Conservation (phyloP, 306 rosid species). For the Quercus wislizeni region DNA sequence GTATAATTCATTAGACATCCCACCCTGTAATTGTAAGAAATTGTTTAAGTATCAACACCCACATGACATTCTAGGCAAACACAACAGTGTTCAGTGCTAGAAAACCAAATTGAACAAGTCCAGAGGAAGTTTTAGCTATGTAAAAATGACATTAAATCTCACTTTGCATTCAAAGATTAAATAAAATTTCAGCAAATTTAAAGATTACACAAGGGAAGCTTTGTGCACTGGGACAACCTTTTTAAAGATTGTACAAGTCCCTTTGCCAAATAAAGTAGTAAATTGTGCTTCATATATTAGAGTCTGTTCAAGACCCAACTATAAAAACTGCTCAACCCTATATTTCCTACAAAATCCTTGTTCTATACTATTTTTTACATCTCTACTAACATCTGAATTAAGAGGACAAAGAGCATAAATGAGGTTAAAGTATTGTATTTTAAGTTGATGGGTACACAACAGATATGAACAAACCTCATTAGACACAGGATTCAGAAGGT, state of each 20-base stretch:
- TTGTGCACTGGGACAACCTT: not conserved
- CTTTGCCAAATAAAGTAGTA: not conserved
- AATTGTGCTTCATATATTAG: not conserved
- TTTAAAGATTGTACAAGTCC: not conserved
- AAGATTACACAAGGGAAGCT: no score
- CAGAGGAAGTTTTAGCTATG: not conserved
- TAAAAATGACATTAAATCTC: not conserved
- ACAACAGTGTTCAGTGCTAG: slow-evolving; percentile 8
- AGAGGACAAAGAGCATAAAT: not conserved
- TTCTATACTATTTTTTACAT: not conserved
- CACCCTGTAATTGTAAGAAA: slow-evolving; percentile 68
- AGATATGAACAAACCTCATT: slow-evolving; percentile 12
- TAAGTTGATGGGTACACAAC: slow-evolving; percentile 4
- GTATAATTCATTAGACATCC: slow-evolving; percentile 98
- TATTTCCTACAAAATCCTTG: not conserved
- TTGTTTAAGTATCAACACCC: slow-evolving; percentile 8
- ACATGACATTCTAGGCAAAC: slow-evolving; percentile 8
- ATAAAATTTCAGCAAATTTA: not conserved
- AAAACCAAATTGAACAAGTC: not conserved
- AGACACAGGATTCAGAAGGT: slow-evolving; percentile 3
- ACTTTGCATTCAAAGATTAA: not conserved
- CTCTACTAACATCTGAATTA: not conserved
- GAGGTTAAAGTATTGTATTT: not conserved
- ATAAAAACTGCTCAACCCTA: not conserved
- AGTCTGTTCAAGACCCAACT: not conserved